Evolutionary conservation across 768 basidiomycete genomes (phyloP).

Genomic region (Xerocomellus amylosporus): DNA sequence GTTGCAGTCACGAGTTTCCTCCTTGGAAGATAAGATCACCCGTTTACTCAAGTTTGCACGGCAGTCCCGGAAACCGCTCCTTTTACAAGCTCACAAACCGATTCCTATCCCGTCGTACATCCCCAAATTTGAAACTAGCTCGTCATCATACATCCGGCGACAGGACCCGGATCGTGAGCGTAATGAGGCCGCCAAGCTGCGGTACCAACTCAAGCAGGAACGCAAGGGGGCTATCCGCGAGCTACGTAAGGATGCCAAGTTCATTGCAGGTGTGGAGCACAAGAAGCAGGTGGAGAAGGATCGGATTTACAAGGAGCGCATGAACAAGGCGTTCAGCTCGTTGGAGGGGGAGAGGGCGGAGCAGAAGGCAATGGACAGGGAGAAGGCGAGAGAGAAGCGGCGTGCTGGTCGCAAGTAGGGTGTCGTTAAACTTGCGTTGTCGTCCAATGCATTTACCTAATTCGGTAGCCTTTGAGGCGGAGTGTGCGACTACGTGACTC

Average conservation of each 20-base stretch:
- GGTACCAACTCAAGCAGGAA: constrained; percentile 90
- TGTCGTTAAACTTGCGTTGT: neutral
- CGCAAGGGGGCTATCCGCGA: constrained; percentile 95
- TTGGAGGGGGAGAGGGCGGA: constrained; percentile 90
- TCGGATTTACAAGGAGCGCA: constrained; percentile 68
- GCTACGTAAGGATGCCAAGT: constrained; percentile 90
- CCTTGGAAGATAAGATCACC: constrained; percentile 47
- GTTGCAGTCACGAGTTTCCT: constrained; percentile 45
- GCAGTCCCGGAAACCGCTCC: constrained; percentile 73
- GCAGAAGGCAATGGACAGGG: constrained; percentile 88
- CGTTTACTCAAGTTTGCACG: constrained; percentile 71
- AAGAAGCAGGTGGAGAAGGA: constrained; percentile 87
- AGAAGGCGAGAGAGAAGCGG: constrained; percentile 73
- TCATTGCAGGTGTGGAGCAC: constrained; percentile 86
- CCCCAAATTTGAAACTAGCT: constrained; percentile 84
- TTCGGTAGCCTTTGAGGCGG: neutral
- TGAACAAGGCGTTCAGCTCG: constrained; percentile 77
- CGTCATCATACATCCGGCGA: constrained; percentile 69
- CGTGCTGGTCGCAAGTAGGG: constrained; percentile 69
- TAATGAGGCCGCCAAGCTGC: constrained; percentile 82
- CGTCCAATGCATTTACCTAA: constrained; percentile 2
- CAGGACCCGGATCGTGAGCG: constrained; percentile 93
- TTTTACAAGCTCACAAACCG: constrained; percentile 89
- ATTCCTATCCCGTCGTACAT: constrained; percentile 92
- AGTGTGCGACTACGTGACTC: neutral